Percentiles rank a stretch among this genome's conserved stretches.
Evolutionary conservation across 495 filamentous ascomycete genomes (phyloP).

Genomic region (Beverwykella pulmonaria): DNA sequence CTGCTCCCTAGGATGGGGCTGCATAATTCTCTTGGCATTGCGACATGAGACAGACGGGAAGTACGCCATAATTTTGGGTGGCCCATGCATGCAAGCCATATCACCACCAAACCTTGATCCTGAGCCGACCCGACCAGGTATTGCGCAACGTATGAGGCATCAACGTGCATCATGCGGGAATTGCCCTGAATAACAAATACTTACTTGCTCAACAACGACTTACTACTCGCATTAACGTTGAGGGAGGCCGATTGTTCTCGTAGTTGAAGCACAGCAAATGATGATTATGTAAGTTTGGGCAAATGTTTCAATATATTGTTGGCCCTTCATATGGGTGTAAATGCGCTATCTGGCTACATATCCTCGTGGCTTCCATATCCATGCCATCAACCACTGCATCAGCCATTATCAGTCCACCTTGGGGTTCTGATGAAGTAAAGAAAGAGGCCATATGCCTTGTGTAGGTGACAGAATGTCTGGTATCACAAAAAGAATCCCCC

Average conservation of each 20-base stretch:
- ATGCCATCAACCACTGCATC: not conserved
- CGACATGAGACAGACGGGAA: too few relatives aligned
- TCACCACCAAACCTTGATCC: not conserved
- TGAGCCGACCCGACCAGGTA: not conserved
- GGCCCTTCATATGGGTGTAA: not conserved
- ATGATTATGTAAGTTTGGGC: not conserved
- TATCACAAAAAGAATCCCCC: slow-evolving; percentile 27
- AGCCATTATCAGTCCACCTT: not conserved
- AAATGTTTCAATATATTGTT: not conserved
- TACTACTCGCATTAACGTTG: not conserved
- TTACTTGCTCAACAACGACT: not conserved
- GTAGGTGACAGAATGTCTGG: slow-evolving; percentile 34
- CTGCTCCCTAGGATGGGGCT: not conserved
- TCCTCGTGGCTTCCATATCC: not conserved
- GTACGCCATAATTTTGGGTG: not conserved
- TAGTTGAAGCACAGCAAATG: not conserved
- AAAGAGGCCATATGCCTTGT: slow-evolving; percentile 11
- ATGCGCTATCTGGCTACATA: not conserved
- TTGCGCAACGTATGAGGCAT: not conserved
- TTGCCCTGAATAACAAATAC: not conserved
- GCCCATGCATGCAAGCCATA: not conserved
- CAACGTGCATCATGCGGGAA: not conserved
- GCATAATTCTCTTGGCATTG: slow-evolving; percentile 8
- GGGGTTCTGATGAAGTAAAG: slow-evolving; percentile 2
- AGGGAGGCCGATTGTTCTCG: too few relatives aligned